phyloP scores from a whole-genome alignment of 768 basidiomycete genomes.

The Ramaria sp. region DNA sequence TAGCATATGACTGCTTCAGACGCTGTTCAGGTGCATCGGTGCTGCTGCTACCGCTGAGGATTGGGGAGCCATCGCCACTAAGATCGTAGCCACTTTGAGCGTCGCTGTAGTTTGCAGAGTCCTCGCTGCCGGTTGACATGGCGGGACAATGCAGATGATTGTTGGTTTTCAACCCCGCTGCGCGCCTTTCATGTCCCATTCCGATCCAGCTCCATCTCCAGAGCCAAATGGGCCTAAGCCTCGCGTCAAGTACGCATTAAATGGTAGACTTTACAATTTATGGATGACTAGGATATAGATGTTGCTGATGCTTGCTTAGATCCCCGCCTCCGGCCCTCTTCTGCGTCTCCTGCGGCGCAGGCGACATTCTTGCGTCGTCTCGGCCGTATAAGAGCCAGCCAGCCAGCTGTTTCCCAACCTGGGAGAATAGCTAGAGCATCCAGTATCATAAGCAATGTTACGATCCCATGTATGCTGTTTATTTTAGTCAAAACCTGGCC shows the following conservation, averaged over 20 bases:
- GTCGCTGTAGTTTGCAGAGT: not conserved
- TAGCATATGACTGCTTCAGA: not conserved
- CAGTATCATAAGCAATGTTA: constrained; percentile 3
- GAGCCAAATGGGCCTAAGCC: not conserved
- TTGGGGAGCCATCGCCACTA: not conserved
- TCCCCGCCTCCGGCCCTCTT: constrained; percentile 5
- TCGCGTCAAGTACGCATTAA: not conserved
- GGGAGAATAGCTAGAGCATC: constrained; percentile 6
- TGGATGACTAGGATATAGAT: not conserved
- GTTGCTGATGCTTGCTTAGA: not conserved
- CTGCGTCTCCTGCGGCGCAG: constrained; percentile 4
- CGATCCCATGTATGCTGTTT: not conserved
- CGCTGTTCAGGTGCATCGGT: not conserved
- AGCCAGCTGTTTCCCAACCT: constrained; percentile 6
- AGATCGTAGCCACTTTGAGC: not conserved
- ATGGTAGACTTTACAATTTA: not conserved
- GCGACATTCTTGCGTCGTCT: constrained; percentile 8
- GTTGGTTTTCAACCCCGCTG: not conserved
- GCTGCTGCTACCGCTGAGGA: not conserved
- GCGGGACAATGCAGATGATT: not conserved
- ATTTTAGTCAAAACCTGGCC: not conserved
- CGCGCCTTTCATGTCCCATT: not conserved
- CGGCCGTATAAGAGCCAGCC: constrained; percentile 3
- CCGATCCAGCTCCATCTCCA: not conserved
- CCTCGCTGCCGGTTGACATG: constrained; percentile 4